phyloP scores from a whole-genome alignment of 2,329 filamentous ascomycete genomes.

The Aspergillus floridensis region DNA sequence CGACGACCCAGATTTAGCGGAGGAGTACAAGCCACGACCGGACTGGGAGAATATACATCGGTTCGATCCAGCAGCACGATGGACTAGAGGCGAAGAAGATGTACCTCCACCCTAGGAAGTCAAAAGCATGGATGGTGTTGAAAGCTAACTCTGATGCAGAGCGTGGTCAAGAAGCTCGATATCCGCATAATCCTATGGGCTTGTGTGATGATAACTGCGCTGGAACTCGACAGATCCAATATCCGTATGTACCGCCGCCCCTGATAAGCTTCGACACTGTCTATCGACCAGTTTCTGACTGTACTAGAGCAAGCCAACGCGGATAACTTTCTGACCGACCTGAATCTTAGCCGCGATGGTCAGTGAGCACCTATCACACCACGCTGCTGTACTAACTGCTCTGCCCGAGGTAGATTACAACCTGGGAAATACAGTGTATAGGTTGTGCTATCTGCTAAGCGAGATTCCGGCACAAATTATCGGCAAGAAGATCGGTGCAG shows the following conservation, averaged over 20 bases:
- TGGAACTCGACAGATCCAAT: conserved; percentile 61
- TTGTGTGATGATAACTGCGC: conserved; percentile 59
- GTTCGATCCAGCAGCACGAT: conserved; percentile 21
- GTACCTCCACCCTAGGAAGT: conserved; percentile 1
- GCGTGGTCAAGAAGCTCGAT: conserved; percentile 19
- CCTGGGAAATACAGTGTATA: conserved; percentile 55
- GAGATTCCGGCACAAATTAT: conserved; percentile 59
- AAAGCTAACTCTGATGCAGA: conserved; percentile 47
- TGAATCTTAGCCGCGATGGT: conserved; percentile 27
- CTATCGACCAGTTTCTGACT: conserved; percentile 11
- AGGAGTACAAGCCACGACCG: conserved; percentile 29
- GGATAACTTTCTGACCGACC: conserved; percentile 53
- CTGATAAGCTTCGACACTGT: conserved; percentile 48
- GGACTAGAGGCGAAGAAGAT: conserved; percentile 22
- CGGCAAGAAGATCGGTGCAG: conserved; percentile 53
- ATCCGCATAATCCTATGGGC: conserved; percentile 23
- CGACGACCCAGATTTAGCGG: conserved; percentile 43
- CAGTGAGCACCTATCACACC: background rate
- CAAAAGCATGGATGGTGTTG: background rate
- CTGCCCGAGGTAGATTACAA: conserved; percentile 21
- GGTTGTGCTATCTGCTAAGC: conserved; percentile 51
- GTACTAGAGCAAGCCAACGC: conserved; percentile 49
- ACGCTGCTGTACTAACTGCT: background rate
- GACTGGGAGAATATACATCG: conserved; percentile 32
- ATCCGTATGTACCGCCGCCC: conserved; percentile 27